phyloP scores from a whole-genome alignment of 225 moss, liverwort and hornwort species.

The Bryoerythrophyllum caledonicum region DNA sequence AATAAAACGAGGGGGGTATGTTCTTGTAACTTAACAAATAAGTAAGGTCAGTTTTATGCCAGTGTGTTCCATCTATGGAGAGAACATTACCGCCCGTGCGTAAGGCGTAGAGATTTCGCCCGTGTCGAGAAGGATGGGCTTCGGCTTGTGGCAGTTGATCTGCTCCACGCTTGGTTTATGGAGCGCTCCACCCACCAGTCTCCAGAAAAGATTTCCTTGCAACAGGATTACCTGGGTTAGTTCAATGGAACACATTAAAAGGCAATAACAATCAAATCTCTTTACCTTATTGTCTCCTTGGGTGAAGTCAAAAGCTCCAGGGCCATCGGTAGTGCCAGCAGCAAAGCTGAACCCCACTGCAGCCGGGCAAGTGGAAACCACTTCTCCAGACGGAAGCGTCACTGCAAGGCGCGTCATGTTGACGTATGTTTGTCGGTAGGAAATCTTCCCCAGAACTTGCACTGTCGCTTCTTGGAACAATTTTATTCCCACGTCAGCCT shows the following conservation, averaged over 20 bases:
- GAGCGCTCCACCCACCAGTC: slow-evolving; percentile 65
- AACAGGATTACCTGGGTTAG: neutral
- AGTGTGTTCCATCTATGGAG: neutral
- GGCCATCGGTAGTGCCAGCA: slow-evolving; percentile 88
- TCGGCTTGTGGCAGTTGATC: slow-evolving; percentile 71
- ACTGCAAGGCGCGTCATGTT: slow-evolving; percentile 64
- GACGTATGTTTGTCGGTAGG: slow-evolving; percentile 59
- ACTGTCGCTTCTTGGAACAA: slow-evolving; percentile 57
- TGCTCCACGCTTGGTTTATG: slow-evolving; percentile 62
- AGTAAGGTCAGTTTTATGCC: too few relatives aligned
- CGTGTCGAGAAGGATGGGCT: slow-evolving; percentile 75
- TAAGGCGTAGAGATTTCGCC: slow-evolving; percentile 71
- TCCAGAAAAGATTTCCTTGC: slow-evolving; percentile 83
- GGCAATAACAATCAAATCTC: too few relatives aligned
- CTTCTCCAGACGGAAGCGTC: slow-evolving; percentile 44
- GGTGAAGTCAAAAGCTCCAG: slow-evolving; percentile 78
- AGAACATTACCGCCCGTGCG: slow-evolving; percentile 63
- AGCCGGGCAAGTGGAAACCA: slow-evolving; percentile 72
- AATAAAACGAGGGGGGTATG: too few relatives aligned
- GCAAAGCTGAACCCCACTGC: slow-evolving; percentile 90
- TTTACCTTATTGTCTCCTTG: slow-evolving; percentile 74
- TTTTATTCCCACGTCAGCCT: slow-evolving; percentile 56
- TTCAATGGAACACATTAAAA: neutral
- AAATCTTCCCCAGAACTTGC: slow-evolving; percentile 52
- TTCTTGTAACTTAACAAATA: too few relatives aligned